These are phyloP conservation scores for Bryum argenteum DNA, from an alignment of 225 moss, liverwort and hornwort species.

Conservation along the genomic window DNA sequence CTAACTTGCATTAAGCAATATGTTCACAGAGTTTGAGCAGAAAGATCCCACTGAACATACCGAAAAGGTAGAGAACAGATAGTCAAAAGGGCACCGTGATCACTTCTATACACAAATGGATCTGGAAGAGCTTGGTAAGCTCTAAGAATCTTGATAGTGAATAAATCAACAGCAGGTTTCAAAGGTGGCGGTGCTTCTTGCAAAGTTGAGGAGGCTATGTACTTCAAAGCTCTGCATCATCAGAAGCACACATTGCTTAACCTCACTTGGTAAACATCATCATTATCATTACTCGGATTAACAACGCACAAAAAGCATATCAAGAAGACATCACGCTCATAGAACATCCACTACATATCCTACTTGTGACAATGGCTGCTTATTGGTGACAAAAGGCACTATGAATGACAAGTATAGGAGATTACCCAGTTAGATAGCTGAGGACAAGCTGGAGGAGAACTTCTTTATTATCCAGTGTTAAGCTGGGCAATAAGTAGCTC, in stretches of 20 bases:
- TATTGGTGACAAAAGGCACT: constrained; percentile 7
- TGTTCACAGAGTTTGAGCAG: constrained; percentile 10
- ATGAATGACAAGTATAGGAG: background rate
- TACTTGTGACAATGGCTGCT: constrained; percentile 12
- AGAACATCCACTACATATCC: constrained; percentile 5
- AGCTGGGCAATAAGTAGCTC: constrained; percentile 77
- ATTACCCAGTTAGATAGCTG: constrained; percentile 82
- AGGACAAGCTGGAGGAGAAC: constrained; percentile 85
- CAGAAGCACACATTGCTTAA: constrained; percentile 34
- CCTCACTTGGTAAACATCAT: constrained; percentile 8
- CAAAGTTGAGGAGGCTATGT: constrained; percentile 75
- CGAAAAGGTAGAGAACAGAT: constrained; percentile 85
- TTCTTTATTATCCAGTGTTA: constrained; percentile 69
- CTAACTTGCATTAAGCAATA: constrained; percentile 11
- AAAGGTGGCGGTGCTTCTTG: constrained; percentile 71
- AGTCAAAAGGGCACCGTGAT: constrained; percentile 75
- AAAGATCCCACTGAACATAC: constrained; percentile 37
- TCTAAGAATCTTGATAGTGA: constrained; percentile 80
- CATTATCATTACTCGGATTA: background rate
- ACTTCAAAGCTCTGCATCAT: constrained; percentile 73
- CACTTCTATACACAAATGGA: constrained; percentile 78
- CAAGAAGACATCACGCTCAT: constrained; percentile 17
- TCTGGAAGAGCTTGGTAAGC: constrained; percentile 93
- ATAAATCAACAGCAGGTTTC: constrained; percentile 82
- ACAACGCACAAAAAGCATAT: constrained; percentile 3